Base-by-base conservation (phyloP, 345 rosid genomes). In the Populus nigra region DNA sequence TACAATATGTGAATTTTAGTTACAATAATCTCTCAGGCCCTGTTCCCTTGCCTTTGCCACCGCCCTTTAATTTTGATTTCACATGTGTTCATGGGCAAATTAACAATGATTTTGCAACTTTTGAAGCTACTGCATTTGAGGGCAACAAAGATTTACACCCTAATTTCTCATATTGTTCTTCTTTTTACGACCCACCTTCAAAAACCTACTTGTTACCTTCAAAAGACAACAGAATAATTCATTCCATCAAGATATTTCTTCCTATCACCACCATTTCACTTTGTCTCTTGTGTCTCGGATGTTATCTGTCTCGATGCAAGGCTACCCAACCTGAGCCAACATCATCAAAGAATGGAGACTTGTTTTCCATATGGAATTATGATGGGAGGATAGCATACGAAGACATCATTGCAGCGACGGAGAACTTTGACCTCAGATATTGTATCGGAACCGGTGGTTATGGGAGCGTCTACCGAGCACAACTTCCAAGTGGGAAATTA, bases 391-490 rank as follows among this genome's bases (percentile, higher is more conserved):
- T 50, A 7, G 62, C 63, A 16, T 72, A 31, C 59, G 27, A 53
- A 55, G 65, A 72, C 74, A 73, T 73, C 25, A 16, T 73, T 73
- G 7, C 25, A 73, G 50, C 53, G 13, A 55, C 68, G 0, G 29
- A 72, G 16, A 65, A 57, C 66, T 55, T 57, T n/a, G 66, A 73
- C 68, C 38, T 59, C 18, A 73, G 41, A 73, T 36, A 73, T 15
- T 59, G 76, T 47, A 23, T 59, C 27, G 76, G 67, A 41, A 2
- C 68, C 3, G 50, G 49, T 35, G 76, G 67, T 5, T 55, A 72
- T 5, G 47, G 65, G 27, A 72, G 75, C 2, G 75, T 72, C 29
- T 69, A 41, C 55, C 43, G 8, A 29, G 72, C 55, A 69, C 33
- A 39, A 12, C 72, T 23, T 39, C 72, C 55, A 0, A n/a, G 53